Evolutionary conservation across 169 alveolate species (phyloP), one percentile per base, ranked within the genome.

Genomic region (Cryptosporidium baileyi): DNA sequence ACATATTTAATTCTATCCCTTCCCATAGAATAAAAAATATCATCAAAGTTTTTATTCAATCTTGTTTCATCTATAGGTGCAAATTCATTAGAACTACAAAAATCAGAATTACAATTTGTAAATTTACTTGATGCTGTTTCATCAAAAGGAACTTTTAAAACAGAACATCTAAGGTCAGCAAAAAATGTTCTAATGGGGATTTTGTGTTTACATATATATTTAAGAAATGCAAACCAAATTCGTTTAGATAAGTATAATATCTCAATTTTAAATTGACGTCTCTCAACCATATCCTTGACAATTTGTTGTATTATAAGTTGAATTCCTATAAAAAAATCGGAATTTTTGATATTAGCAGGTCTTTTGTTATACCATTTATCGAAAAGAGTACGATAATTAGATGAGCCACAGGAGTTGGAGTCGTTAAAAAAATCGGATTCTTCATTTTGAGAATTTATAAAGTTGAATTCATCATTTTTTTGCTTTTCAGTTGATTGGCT

Each of bases 161-260:
- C 67, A 6, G 74, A 47, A 13, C 85, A 54, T 26, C 85, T 74
- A 32, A 74, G 36, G 40, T 74, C 85, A 13, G 85, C 85, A 74
- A 74, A 74, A 41, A 74, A 54, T 5, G 85, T 51, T 54, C 85
- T 36, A 74, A 74, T 74, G 32, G 63, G 67, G 15, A 74, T 74
- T 5, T 30, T 54, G n/a, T 51, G 19, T 38, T 41, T 74, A 5
- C 57, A 54, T 15, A 74, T 8, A n/a, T 52, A 41, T 26, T 41
- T 60, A 30, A 74, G 32, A 57, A 54, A 74, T 32, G 28, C n/a
- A 36, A 74, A 74, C 85, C 85, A 74, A 54, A 36, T 36, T 15
- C 19, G 30, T 30, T 54, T 51, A 11, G 85, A 54, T 52, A 32
- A 19, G 1, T 54, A 24, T 3, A 74, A 7, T 22, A 74, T 44